phyloP scores from a whole-genome alignment of 208 protist genomes.

The Crithidia expoeki region DNA sequence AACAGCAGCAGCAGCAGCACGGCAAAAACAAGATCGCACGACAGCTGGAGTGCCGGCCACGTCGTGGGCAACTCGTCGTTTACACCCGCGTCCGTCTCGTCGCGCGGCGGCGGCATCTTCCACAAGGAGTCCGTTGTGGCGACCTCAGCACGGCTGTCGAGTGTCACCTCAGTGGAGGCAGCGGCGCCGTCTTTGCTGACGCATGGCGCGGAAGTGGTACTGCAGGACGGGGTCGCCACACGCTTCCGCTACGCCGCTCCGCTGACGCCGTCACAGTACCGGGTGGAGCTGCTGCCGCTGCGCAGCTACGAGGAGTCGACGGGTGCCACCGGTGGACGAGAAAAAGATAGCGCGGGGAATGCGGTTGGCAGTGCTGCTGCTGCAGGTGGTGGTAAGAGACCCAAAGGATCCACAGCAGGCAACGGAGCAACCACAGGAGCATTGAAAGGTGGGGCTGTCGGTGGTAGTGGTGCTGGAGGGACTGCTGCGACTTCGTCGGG shows the following conservation, averaged over 20 bases:
- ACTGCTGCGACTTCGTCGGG: background rate
- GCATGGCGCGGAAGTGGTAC: slow-evolving; percentile 22
- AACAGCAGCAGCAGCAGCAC: background rate
- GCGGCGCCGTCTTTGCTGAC: background rate
- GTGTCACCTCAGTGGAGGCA: background rate
- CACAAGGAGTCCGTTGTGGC: slow-evolving; percentile 8
- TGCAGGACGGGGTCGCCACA: slow-evolving; percentile 42
- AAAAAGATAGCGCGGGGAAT: background rate
- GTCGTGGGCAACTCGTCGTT: background rate
- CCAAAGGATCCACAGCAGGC: background rate
- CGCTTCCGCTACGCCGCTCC: slow-evolving; percentile 52
- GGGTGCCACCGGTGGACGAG: background rate
- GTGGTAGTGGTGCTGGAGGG: no score
- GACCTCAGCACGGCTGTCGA: background rate
- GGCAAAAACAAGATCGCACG: background rate
- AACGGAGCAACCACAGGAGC: background rate
- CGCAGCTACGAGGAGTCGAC: slow-evolving; percentile 28
- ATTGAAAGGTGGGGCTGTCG: background rate
- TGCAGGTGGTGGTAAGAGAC: background rate
- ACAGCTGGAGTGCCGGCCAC: slow-evolving; percentile 6
- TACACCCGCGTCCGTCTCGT: background rate
- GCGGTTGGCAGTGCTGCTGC: slow-evolving; percentile 1
- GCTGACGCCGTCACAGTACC: slow-evolving; percentile 43
- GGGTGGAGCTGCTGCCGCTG: slow-evolving; percentile 45
- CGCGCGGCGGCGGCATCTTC: background rate